These are phyloP conservation scores for Lojkania enalia DNA, from an alignment of 2,329 filamentous ascomycete species.

Conservation along the genomic window DNA sequence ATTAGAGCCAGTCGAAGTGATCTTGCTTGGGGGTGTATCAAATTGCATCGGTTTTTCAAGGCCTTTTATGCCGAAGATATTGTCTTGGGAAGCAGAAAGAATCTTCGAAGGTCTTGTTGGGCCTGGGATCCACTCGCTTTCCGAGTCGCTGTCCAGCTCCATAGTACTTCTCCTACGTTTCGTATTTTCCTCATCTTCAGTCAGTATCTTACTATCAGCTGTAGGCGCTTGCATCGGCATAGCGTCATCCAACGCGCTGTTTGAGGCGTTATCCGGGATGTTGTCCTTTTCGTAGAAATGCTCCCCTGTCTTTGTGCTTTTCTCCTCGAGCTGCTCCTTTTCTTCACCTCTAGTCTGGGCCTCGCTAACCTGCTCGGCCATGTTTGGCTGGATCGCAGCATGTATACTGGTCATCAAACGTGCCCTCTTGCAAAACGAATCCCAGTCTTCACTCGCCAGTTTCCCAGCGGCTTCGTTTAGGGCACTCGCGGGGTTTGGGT, in stretches of 20 bases:
- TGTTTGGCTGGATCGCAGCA: constrained; percentile 54
- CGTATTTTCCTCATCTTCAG: constrained; percentile 40
- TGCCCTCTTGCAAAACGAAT: constrained; percentile 59
- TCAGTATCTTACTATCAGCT: constrained; percentile 16
- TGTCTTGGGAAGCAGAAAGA: constrained; percentile 20
- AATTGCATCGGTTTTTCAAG: constrained; percentile 27
- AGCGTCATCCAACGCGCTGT: constrained; percentile 15
- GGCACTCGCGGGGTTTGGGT: constrained; percentile 66
- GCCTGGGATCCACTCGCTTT: constrained; percentile 44
- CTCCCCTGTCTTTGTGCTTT: constrained; percentile 13
- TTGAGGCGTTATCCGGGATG: constrained; percentile 29
- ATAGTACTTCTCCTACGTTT: constrained; percentile 22
- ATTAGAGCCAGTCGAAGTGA: constrained; percentile 11
- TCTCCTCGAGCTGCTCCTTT: constrained; percentile 13
- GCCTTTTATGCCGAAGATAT: constrained; percentile 38
- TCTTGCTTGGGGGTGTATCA: constrained; percentile 23
- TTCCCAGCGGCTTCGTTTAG: constrained; percentile 64
- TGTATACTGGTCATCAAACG: constrained; percentile 66
- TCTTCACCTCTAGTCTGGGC: constrained; percentile 60
- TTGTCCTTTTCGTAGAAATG: no score
- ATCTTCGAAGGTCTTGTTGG: constrained; percentile 25
- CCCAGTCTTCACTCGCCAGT: constrained; percentile 60
- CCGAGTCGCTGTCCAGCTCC: constrained; percentile 35
- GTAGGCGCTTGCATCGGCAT: constrained; percentile 24
- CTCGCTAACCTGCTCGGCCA: constrained; percentile 52